Evolutionary conservation across 2,329 filamentous ascomycete species (phyloP).

Genomic region (Talaromyces albobiverticillius): DNA sequence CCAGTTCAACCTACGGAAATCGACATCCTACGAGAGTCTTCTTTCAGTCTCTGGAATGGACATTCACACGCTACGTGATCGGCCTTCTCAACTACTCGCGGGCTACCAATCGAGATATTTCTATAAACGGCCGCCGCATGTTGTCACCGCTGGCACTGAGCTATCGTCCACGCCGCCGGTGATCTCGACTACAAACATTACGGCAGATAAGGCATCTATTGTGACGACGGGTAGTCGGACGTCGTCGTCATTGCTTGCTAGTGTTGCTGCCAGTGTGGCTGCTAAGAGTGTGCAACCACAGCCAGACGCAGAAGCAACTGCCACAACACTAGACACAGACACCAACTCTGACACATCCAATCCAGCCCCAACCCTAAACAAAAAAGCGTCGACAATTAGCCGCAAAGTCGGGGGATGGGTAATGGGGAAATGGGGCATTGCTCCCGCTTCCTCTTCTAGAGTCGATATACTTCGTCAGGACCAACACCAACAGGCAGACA

Average conservation of each 20-base stretch:
- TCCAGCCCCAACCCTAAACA: conserved; percentile 17
- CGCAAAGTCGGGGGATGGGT: conserved; percentile 65
- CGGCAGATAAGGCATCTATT: conserved; percentile 27
- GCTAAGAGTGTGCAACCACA: conserved; percentile 21
- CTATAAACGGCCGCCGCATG: conserved; percentile 44
- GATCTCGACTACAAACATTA: conserved; percentile 37
- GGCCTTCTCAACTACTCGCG: conserved; percentile 69
- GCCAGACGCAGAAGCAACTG: conserved; percentile 17
- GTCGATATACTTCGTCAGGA: neutral
- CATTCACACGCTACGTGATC: conserved; percentile 75
- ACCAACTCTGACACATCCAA: neutral
- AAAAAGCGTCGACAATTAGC: conserved; percentile 39
- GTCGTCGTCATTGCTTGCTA: conserved; percentile 35
- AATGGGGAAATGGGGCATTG: conserved; percentile 60
- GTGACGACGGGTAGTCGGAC: conserved; percentile 18
- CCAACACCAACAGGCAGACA: conserved; percentile 6
- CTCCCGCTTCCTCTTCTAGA: conserved; percentile 37
- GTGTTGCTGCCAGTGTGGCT: conserved; percentile 33
- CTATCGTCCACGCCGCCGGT: conserved; percentile 37
- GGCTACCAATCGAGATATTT: conserved; percentile 51
- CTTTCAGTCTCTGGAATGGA: conserved; percentile 85
- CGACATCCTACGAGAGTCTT: conserved; percentile 81
- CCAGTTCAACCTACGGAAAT: conserved; percentile 56
- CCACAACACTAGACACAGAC: too few species aligned
- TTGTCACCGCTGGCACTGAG: conserved; percentile 43